Evolutionary conservation across 2,329 filamentous ascomycete species (phyloP), one percentile per base, ranked within the genome.

Genomic region (Elsinoe batatas): DNA sequence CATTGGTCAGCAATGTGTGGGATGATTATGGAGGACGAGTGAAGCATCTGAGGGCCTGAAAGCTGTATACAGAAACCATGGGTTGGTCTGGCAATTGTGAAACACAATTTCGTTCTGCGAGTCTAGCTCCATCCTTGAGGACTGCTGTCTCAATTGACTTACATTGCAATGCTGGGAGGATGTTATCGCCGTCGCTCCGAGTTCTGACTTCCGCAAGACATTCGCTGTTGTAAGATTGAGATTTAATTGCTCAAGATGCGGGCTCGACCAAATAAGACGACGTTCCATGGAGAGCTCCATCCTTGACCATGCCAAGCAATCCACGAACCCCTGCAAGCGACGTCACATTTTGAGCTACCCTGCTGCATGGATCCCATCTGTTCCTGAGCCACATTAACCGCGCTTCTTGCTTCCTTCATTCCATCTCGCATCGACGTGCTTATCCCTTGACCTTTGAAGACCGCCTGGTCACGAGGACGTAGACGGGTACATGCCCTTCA

Each of bases 71-170:
- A 35, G 6, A 15, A 18, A 37, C 47, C 32, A 37, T 11, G 37
- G 33, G 17, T 51, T 51, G 47, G 15, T 38, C 51, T 20, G 38
- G 51, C 36, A 42, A 54, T 51, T 51, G 47, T 51, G 47, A 51
- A 51, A 51, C 47, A 51, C 47, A 51, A 51, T 51, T 51, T 51
- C 47, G 32, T 33, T 51, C 47, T 10, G 37, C 33, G 47, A 33
- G 47, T 38, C 47, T 51, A 51, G 47, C 47, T 51, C 20, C 32
- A 51, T 51, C 33, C 47, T 30, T 37, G 33, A 35, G 35, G 47
- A 18, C 47, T 32, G 12, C 13, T 51, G 47, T 35, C 10, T 51
- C 47, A 51, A 51, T 51, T 51, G 47, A 51, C 47, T 51, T 51
- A 51, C 47, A 51, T 38, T 51, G 13, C 33, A 35, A 8, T 35